phyloP scores from a whole-genome alignment of 1,139 yeast species.

The Debaryomyces sp. region DNA sequence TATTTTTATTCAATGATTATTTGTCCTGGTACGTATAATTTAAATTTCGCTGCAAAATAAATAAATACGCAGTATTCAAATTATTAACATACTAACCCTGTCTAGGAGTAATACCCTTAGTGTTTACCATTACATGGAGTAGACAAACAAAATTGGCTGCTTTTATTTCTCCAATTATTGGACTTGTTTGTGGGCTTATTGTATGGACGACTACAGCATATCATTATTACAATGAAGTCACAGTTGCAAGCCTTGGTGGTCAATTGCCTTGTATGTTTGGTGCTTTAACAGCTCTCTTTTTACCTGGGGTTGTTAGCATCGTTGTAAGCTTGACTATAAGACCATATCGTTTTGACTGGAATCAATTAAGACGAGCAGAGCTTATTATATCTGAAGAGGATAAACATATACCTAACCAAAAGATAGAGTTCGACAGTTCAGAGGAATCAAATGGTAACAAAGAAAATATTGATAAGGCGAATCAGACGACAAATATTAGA shows the following conservation, averaged over 20 bases:
- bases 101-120: conserved; percentile 29
- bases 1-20: conserved; percentile 38
- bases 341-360: conserved; percentile 37
- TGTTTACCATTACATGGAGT: conserved; percentile 36
- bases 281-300: conserved; percentile 31
- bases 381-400: conserved; percentile 18
- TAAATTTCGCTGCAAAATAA: not conserved
- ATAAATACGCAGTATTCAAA: not conserved
- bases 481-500: not conserved
- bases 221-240: conserved; percentile 26
- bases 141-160: conserved; percentile 32
- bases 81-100: conserved; percentile 4
- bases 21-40: conserved; percentile 27
- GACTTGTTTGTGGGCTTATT: conserved; percentile 24
- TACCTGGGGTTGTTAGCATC: conserved; percentile 32
- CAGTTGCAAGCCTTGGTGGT: conserved; percentile 26
- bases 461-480: not conserved
- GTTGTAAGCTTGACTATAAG: conserved; percentile 27
- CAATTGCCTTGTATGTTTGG: conserved; percentile 38
- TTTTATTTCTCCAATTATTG: conserved; percentile 28
- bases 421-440: not conserved
- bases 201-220: conserved; percentile 31
- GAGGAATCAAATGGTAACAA: not conserved
- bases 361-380: conserved; percentile 23
- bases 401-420: not conserved